A percentile compares a stretch with the other conserved stretches of the same genome.
These are phyloP conservation scores for Pleurotus ostreatus DNA, from an alignment of 768 basidiomycete species.

Conservation along the genomic window DNA sequence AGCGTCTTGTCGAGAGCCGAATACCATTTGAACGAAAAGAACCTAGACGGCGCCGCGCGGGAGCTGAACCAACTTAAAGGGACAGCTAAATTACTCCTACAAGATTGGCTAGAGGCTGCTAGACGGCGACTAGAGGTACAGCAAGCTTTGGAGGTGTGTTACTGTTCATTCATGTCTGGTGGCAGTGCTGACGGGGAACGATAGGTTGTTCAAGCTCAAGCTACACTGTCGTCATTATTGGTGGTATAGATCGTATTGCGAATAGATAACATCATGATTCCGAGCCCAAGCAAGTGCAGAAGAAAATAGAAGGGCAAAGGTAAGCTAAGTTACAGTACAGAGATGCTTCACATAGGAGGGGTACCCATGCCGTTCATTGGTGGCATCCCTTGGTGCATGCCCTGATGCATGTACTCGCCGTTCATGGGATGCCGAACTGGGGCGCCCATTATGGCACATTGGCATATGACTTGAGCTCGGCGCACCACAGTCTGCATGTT, in stretches of 20 bases:
- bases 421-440: conserved; percentile 8
- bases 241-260: conserved; percentile 47
- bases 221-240: conserved; percentile 75
- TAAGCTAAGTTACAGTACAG: background rate
- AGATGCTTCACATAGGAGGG: conserved; percentile 1
- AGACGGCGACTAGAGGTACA: conserved; percentile 84
- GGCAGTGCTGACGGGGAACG: conserved; percentile 11
- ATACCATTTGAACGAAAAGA: conserved; percentile 87
- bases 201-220: conserved; percentile 81
- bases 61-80: conserved; percentile 91
- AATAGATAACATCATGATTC: conserved; percentile 20
- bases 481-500: conserved; percentile 71
- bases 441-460: conserved; percentile 61
- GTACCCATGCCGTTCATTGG: background rate
- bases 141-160: conserved; percentile 80
- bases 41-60: conserved; percentile 82
- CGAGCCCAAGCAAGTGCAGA: conserved; percentile 9
- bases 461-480: conserved; percentile 83
- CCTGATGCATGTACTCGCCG: background rate
- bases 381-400: background rate
- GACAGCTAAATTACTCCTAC: conserved; percentile 64
- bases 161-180: background rate
- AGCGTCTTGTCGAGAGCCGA: conserved; percentile 88
- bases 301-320: background rate
- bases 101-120: conserved; percentile 92